phyloP scores from a whole-genome alignment of 2,329 filamentous ascomycete genomes.

The Hypoxylon sp. region DNA sequence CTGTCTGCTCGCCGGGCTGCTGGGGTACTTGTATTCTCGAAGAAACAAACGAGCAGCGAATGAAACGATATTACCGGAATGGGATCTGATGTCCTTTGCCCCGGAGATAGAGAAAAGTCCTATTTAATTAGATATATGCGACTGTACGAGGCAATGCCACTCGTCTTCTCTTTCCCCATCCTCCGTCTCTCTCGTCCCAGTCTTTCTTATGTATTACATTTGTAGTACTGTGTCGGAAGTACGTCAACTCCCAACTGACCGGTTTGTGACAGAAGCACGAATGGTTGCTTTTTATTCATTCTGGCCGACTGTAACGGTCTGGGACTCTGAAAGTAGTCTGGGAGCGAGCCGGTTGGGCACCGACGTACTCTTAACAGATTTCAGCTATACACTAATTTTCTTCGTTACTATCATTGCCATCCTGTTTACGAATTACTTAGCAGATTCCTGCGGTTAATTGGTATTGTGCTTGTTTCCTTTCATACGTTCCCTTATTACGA shows the following conservation, averaged over 20 bases:
- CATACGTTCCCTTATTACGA: slow-evolving; percentile 6
- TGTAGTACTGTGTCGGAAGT: slow-evolving; percentile 18
- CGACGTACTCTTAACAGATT: slow-evolving; percentile 11
- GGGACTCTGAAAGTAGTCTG: slow-evolving; percentile 27
- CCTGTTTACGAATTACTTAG: slow-evolving; percentile 10
- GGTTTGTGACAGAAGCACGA: slow-evolving; percentile 28
- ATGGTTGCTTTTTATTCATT: slow-evolving; percentile 38
- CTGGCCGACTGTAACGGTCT: slow-evolving; percentile 25
- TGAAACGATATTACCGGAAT: slow-evolving; percentile 34
- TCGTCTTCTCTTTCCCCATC: slow-evolving; percentile 13
- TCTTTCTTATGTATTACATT: slow-evolving; percentile 19
- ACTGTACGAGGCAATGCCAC: slow-evolving; percentile 3
- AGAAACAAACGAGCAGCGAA: slow-evolving; percentile 22
- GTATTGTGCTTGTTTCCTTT: slow-evolving; percentile 7
- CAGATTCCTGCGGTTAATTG: slow-evolving; percentile 4
- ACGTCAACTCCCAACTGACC: slow-evolving; percentile 15
- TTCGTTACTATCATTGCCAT: slow-evolving; percentile 23
- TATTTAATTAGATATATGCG: slow-evolving; percentile 36
- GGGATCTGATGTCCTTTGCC: slow-evolving; percentile 23
- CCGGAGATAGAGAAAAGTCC: slow-evolving; percentile 22
- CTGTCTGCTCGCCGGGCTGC: slow-evolving; percentile 10
- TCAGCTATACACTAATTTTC: slow-evolving; percentile 11
- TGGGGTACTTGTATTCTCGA: slow-evolving; percentile 29
- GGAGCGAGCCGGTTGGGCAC: slow-evolving; percentile 34
- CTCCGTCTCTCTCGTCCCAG: slow-evolving; percentile 14